These are phyloP conservation scores for Trypanosoma cruzi DNA, from an alignment of 208 protist genomes.

Conservation along the genomic window DNA sequence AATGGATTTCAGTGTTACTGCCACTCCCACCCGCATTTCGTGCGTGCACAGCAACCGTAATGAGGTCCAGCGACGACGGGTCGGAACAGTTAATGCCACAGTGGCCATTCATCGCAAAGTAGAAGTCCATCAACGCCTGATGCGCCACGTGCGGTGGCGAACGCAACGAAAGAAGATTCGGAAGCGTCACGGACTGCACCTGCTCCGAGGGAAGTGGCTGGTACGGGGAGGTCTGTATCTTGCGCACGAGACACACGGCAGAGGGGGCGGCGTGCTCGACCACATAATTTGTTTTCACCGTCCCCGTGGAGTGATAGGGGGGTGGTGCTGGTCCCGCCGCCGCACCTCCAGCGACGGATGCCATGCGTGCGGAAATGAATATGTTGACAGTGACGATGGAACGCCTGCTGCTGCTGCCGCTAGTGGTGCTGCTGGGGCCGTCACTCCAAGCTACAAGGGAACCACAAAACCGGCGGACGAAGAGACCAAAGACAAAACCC, in stretches of 20 bases:
- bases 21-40: neutral
- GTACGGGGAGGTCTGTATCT: conserved; percentile 61
- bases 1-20: neutral
- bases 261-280: conserved; percentile 56
- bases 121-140: conserved; percentile 82
- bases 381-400: neutral
- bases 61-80: conserved; percentile 23
- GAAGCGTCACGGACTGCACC: conserved; percentile 44
- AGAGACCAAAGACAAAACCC: neutral
- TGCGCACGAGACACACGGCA: conserved; percentile 64
- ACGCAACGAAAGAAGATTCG: conserved; percentile 60
- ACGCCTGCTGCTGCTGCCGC: neutral
- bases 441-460: neutral
- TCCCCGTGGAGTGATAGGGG: conserved; percentile 1
- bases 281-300: conserved; percentile 50
- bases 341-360: too few relatives aligned
- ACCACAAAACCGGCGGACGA: neutral
- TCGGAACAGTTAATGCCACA: conserved; percentile 52
- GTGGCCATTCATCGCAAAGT: conserved; percentile 61
- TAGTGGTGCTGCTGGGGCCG: neutral
- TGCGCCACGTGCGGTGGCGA: conserved; percentile 63
- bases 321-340: neutral
- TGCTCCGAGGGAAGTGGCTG: conserved; percentile 47
- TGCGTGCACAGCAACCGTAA: conserved; percentile 1
- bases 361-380: too few relatives aligned